These are phyloP conservation scores for Eimeria tenella DNA, from an alignment of 169 alveolate species.

Conservation along the genomic window DNA sequence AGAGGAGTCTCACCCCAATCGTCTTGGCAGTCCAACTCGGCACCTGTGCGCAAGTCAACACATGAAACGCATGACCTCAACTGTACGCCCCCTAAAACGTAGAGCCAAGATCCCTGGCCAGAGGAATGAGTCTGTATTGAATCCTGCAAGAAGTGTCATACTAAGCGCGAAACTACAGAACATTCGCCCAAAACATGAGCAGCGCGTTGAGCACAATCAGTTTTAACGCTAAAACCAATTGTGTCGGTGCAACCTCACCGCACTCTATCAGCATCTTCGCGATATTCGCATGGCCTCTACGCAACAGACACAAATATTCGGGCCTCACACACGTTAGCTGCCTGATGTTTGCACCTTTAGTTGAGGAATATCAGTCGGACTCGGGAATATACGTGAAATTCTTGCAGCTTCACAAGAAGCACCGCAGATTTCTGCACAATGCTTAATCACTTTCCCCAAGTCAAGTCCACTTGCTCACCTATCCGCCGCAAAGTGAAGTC, in stretches of 20 bases:
- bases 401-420: too few relatives aligned
- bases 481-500: constrained; percentile 75
- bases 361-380: too few relatives aligned
- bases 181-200: background rate
- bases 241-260: constrained; percentile 6
- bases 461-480: constrained; percentile 14
- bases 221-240: background rate
- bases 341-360: background rate
- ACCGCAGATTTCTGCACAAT: too few relatives aligned
- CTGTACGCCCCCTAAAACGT: background rate
- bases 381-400: too few relatives aligned
- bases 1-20: constrained; percentile 77
- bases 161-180: background rate
- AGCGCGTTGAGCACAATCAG: background rate
- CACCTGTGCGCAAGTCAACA: constrained; percentile 34
- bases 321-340: background rate
- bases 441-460: background rate
- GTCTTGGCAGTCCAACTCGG: constrained; percentile 62
- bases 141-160: background rate
- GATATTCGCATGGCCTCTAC: constrained; percentile 53
- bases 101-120: too few relatives aligned
- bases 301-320: background rate
- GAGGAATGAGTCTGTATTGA: too few relatives aligned
- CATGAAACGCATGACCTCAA: background rate
- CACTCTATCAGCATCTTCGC: constrained; percentile 32